Percentiles rank a stretch among this genome's conserved stretches.
phyloP scores from a whole-genome alignment of 2,329 filamentous ascomycete genomes.

The Aspergillus sp. region DNA sequence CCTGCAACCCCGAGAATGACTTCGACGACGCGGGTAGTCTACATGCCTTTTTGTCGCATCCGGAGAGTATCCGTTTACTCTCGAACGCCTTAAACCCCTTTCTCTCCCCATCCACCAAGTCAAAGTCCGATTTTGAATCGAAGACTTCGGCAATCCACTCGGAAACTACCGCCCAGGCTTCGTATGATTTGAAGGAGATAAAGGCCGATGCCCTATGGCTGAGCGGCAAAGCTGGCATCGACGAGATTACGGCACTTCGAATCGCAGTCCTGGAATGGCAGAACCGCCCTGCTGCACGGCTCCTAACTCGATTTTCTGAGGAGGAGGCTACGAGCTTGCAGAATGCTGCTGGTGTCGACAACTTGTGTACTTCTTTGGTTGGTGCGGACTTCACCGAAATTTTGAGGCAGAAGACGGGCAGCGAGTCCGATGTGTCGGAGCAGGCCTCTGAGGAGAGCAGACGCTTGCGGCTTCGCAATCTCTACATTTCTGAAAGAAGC shows the following conservation, averaged over 20 bases:
- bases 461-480: slow-evolving; percentile 58
- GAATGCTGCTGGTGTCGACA: slow-evolving; percentile 61
- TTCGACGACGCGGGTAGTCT: slow-evolving; percentile 51
- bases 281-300: slow-evolving; percentile 61
- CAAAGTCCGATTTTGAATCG: slow-evolving; percentile 67
- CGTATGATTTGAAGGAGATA: slow-evolving; percentile 67
- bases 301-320: slow-evolving; percentile 63
- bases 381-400: slow-evolving; percentile 28
- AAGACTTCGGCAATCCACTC: slow-evolving; percentile 82
- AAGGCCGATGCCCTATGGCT: slow-evolving; percentile 84
- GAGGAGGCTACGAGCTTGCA: slow-evolving; percentile 71
- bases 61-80: slow-evolving; percentile 60
- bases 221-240: slow-evolving; percentile 66
- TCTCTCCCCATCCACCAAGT: slow-evolving; percentile 50
- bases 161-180: slow-evolving; percentile 56
- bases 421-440: slow-evolving; percentile 24
- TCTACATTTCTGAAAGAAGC: slow-evolving; percentile 64
- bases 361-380: slow-evolving; percentile 50
- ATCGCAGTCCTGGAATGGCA: slow-evolving; percentile 79
- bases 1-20: slow-evolving; percentile 34
- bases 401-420: slow-evolving; percentile 20
- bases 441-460: slow-evolving; percentile 58
- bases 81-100: slow-evolving; percentile 63
- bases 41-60: slow-evolving; percentile 61
- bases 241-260: slow-evolving; percentile 73